These are phyloP conservation scores for Kazachstania psychrophila DNA, from an alignment of 805 yeast genomes.

Conservation along the genomic window DNA sequence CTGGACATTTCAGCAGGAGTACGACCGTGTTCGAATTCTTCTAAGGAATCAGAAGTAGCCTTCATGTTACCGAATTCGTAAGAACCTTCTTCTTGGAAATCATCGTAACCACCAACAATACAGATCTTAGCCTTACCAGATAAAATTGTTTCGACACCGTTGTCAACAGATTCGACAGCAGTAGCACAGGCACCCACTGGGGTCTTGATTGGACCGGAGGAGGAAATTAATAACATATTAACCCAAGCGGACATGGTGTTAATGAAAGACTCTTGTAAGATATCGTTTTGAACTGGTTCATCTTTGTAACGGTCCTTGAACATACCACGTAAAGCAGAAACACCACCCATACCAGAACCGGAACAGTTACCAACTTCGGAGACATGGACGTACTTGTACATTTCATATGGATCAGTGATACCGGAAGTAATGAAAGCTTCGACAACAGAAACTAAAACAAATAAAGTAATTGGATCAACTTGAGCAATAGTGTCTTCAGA, in stretches of 20 bases:
- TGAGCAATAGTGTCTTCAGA: constrained; percentile 86
- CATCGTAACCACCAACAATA: constrained; percentile 98
- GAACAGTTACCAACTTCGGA: constrained; percentile 99
- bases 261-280: constrained; percentile 95
- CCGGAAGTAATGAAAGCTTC: constrained; percentile 93
- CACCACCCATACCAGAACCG: constrained; percentile 99
- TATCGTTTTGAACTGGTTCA: constrained; percentile 92
- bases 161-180: constrained; percentile 93
- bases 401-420: constrained; percentile 96
- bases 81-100: constrained; percentile 98
- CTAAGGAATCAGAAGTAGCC: constrained; percentile 85
- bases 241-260: constrained; percentile 99
- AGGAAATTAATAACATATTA: constrained; percentile 90
- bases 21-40: constrained; percentile 90
- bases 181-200: constrained; percentile 99
- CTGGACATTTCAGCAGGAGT: constrained; percentile 98
- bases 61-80: constrained; percentile 98
- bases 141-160: constrained; percentile 88
- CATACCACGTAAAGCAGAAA: constrained; percentile 93
- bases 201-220: constrained; percentile 98
- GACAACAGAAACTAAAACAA: constrained; percentile 84
- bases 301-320: constrained; percentile 91
- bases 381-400: constrained; percentile 95
- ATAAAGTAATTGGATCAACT: constrained; percentile 94
- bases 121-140: constrained; percentile 93